A percentile compares a stretch with the other conserved stretches of the same genome.
phyloP scores from a whole-genome alignment of 345 rosid genomes.

The Euphorbia tirucalli region DNA sequence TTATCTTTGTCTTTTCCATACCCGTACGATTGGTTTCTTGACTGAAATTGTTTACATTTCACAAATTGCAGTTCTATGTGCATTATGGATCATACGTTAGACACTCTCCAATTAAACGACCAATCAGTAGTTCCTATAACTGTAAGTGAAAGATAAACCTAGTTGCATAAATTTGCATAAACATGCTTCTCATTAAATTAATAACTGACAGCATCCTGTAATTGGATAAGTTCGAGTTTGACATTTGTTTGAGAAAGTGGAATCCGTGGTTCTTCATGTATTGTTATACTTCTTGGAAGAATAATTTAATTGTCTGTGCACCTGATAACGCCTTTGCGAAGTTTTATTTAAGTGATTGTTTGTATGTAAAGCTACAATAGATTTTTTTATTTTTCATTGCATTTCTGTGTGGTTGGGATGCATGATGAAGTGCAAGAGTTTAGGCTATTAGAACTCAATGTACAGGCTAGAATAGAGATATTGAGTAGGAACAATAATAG shows the following conservation, averaged over 20 bases:
- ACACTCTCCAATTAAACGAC: constrained; percentile 20
- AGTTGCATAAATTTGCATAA: not conserved
- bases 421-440: not conserved
- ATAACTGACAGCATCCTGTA: not conserved
- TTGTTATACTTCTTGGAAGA: not conserved
- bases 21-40: not conserved
- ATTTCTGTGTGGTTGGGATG: not conserved
- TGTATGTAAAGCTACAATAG: not conserved
- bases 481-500: too few relatives aligned
- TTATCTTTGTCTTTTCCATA: not conserved
- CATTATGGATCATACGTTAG: constrained; percentile 29
- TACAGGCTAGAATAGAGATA: too few relatives aligned
- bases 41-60: constrained; percentile 11
- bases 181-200: not conserved
- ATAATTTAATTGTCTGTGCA: not conserved
- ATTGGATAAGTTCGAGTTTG: not conserved
- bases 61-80: constrained; percentile 35
- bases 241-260: not conserved
- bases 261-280: not conserved
- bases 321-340: not conserved
- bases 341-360: not conserved
- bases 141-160: constrained; percentile 31
- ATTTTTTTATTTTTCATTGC: not conserved
- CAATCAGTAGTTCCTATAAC: constrained; percentile 29
- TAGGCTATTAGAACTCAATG: too few relatives aligned